A percentile compares a stretch with the other conserved stretches of the same genome.
phyloP scores from a whole-genome alignment of 2,329 filamentous ascomycete species.

The Eutypella sp. region DNA sequence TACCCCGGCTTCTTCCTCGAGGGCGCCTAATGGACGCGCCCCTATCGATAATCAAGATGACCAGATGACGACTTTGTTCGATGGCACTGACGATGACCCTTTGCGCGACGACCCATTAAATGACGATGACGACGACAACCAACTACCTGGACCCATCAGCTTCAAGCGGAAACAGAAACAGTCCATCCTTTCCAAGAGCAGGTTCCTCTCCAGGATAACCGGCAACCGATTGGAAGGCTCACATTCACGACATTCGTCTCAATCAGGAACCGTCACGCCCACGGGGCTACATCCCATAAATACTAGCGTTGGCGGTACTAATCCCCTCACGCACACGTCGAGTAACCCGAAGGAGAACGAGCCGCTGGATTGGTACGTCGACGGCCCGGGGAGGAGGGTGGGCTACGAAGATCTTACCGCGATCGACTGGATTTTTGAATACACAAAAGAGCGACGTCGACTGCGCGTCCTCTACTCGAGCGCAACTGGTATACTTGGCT shows the following conservation, averaged over 20 bases:
- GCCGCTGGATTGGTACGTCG: slow-evolving; percentile 76
- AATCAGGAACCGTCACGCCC: slow-evolving; percentile 19
- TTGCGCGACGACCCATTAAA: slow-evolving; percentile 54
- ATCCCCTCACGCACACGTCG: slow-evolving; percentile 6
- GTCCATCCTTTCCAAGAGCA: slow-evolving; percentile 38
- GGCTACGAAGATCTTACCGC: slow-evolving; percentile 95
- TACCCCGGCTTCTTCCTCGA: slow-evolving; percentile 21
- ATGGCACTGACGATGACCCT: slow-evolving; percentile 27
- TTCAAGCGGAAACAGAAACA: slow-evolving; percentile 67
- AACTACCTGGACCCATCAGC: slow-evolving; percentile 56
- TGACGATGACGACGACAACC: slow-evolving; percentile 42
- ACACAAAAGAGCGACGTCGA: slow-evolving; percentile 90
- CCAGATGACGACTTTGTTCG: slow-evolving; percentile 22
- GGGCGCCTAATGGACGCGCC: slow-evolving; percentile 15
- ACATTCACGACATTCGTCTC: slow-evolving; percentile 12
- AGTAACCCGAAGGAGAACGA: slow-evolving; percentile 39
- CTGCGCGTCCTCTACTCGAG: slow-evolving; percentile 69
- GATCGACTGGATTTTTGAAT: slow-evolving; percentile 99
- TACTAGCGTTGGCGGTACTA: slow-evolving; percentile 9
- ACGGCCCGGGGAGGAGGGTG: slow-evolving; percentile 82
- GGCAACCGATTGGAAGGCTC: slow-evolving; percentile 27
- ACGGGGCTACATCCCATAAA: slow-evolving; percentile 18
- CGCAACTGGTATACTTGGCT: slow-evolving; percentile 66
- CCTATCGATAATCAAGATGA: slow-evolving; percentile 29
- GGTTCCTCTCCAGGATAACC: slow-evolving; percentile 45